phyloP scores from a whole-genome alignment of 306 rosid species.

The Pterocarpus santalinus region DNA sequence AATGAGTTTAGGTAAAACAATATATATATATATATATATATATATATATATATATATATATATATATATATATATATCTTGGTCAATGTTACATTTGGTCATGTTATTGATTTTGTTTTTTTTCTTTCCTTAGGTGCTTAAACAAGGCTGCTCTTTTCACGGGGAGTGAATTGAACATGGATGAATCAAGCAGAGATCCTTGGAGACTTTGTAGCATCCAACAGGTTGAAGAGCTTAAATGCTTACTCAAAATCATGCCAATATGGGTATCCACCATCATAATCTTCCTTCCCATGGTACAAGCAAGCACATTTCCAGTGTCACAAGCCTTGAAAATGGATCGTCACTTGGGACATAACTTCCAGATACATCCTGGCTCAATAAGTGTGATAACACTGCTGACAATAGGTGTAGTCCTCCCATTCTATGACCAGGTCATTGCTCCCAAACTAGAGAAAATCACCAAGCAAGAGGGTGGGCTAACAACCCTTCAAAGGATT shows the following conservation, averaged over 20 bases:
- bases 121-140: constrained; percentile 50
- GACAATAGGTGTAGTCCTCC: constrained; percentile 47
- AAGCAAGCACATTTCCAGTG: constrained; percentile 51
- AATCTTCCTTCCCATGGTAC: constrained; percentile 49
- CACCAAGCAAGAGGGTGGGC: constrained; percentile 50
- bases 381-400: constrained; percentile 29
- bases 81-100: not conserved
- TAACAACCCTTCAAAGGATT: constrained; percentile 52
- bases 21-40: no score
- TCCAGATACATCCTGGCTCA: constrained; percentile 52
- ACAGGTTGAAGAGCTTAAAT: constrained; percentile 67
- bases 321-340: constrained; percentile 68
- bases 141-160: constrained; percentile 60
- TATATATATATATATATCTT: no score
- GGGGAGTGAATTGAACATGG: constrained; percentile 50
- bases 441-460: constrained; percentile 24
- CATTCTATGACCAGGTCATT: constrained; percentile 44
- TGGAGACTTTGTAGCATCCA: constrained; percentile 69
- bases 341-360: constrained; percentile 25
- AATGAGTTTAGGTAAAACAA: constrained; percentile 62
- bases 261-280: constrained; percentile 59
- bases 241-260: constrained; percentile 49
- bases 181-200: constrained; percentile 47
- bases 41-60: no score
- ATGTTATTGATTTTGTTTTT: constrained; percentile 1